Evolutionary conservation across 345 rosid species (phyloP), one percentile per base, ranked within the genome.

Genomic region (Mercurialis annua): DNA sequence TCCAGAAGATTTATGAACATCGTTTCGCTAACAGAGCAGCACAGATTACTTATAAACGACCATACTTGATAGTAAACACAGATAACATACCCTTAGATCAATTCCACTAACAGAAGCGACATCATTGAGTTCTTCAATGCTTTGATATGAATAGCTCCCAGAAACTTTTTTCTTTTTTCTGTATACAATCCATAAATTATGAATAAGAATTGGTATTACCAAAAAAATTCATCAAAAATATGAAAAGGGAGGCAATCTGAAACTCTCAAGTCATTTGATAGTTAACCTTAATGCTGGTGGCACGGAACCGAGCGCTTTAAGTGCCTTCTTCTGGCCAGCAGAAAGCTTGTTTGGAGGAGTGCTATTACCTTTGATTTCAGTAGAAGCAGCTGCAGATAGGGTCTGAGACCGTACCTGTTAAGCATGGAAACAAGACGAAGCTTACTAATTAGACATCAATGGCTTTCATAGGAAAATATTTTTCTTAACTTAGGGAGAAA

Each of bases 71-170:
- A 51, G 44, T 29, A 54, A 57, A 26, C 24, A 17, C 20, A 76
- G 66, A 74, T 69, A 71, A 34, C 78, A 44, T 83, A 92, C 99
- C 92, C 88, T 82, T 69, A 95, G 89, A 83, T 92, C 85, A 73
- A 95, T 96, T 58, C 99, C 99, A 71, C 99, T 95, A 81, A 95
- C 98, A 80, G 96, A 97, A 73, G 99, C 88, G 59, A 92, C 98
- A 83, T 92, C 99, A 80, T 90, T 95, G 69, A 95, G 97, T 68
- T 92, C 98, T 66, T 90, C 99, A 73, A 92, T 95, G 85, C 97
- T 92, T 81, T 95, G 98, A 83, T 95, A 97, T 62, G 64, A 71
- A 71, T 84, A 83, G 71, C 79, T 81, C 65, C 90, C 98, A 31
- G 88, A 79, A 57, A 89, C 87, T 70, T 92, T 95, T 71, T 86